Conservation (phyloP, 2,329 filamentous ascomycete genomes). For the Penicillium sclerotigenum region DNA sequence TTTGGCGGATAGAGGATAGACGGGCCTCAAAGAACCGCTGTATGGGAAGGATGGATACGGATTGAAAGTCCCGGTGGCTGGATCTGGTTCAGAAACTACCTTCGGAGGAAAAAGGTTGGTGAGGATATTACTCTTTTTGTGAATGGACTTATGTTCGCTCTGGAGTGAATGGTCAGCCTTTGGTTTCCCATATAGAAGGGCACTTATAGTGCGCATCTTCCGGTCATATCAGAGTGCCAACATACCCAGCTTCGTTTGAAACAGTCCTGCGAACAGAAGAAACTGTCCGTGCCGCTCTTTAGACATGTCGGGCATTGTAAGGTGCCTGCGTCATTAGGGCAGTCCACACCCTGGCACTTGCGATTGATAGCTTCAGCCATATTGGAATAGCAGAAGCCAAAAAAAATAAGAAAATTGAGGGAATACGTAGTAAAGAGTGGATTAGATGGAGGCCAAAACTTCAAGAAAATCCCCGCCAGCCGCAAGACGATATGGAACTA, state of each 20-base stretch:
- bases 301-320: slow-evolving; percentile 94
- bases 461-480: slow-evolving; percentile 9
- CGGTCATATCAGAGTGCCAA: slow-evolving; percentile 50
- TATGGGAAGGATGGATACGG: slow-evolving; percentile 86
- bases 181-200: slow-evolving; percentile 13
- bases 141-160: slow-evolving; percentile 76
- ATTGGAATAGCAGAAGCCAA: neutral
- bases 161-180: slow-evolving; percentile 37
- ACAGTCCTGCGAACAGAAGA: slow-evolving; percentile 97
- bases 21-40: slow-evolving; percentile 76
- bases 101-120: slow-evolving; percentile 72
- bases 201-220: slow-evolving; percentile 21
- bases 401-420: neutral
- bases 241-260: slow-evolving; percentile 92
- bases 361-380: slow-evolving; percentile 34
- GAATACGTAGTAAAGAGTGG: neutral
- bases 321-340: slow-evolving; percentile 77
- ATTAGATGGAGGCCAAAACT: neutral
- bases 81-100: slow-evolving; percentile 84
- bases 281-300: slow-evolving; percentile 85
- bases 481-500: neutral
- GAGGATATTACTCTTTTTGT: slow-evolving; percentile 77
- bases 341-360: slow-evolving; percentile 74
- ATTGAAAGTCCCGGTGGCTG: slow-evolving; percentile 86
- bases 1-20: slow-evolving; percentile 75